These are phyloP conservation scores for Pseudonitzschia multiseries DNA, from an alignment of 108 stramenopile genomes.

Conservation along the genomic window DNA sequence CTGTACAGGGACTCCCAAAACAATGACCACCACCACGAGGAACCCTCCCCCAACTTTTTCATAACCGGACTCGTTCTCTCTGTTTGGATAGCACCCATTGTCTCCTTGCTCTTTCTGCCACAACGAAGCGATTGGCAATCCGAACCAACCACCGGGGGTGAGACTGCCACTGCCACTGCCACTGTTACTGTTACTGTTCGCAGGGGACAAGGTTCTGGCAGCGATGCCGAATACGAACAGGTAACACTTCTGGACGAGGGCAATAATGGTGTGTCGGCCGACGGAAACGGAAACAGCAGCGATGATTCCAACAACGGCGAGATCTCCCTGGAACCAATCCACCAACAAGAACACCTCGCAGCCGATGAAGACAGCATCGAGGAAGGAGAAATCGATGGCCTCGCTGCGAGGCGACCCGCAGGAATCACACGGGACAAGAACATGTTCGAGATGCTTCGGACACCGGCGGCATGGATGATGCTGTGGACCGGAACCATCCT, in stretches of 20 bases:
- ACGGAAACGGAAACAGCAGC: background rate
- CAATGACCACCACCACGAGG: background rate
- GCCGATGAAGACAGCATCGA: conserved; percentile 19
- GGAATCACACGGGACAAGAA: conserved; percentile 29
- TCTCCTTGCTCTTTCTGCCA: conserved; percentile 51
- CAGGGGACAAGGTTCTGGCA: conserved; percentile 1
- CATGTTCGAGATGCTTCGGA: conserved; percentile 70
- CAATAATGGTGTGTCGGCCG: background rate
- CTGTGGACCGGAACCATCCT: conserved; percentile 75
- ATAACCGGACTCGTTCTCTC: conserved; percentile 52
- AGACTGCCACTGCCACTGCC: too few relatives aligned
- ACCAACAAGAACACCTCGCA: background rate
- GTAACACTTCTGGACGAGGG: conserved; percentile 17
- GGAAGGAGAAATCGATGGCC: background rate
- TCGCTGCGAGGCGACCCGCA: background rate
- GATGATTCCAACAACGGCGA: background rate
- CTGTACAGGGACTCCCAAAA: conserved; percentile 30
- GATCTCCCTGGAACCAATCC: conserved; percentile 8
- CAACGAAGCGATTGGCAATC: conserved; percentile 30
- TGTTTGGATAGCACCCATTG: conserved; percentile 70
- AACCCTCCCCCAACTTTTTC: conserved; percentile 36
- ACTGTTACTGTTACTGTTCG: background rate
- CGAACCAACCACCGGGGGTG: background rate
- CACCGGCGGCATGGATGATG: conserved; percentile 73
- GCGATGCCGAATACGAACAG: conserved; percentile 31